A percentile compares a stretch with the other conserved stretches of the same genome.
These are phyloP conservation scores for Eucalyptus pumila DNA, from an alignment of 345 rosid genomes.

Conservation along the genomic window DNA sequence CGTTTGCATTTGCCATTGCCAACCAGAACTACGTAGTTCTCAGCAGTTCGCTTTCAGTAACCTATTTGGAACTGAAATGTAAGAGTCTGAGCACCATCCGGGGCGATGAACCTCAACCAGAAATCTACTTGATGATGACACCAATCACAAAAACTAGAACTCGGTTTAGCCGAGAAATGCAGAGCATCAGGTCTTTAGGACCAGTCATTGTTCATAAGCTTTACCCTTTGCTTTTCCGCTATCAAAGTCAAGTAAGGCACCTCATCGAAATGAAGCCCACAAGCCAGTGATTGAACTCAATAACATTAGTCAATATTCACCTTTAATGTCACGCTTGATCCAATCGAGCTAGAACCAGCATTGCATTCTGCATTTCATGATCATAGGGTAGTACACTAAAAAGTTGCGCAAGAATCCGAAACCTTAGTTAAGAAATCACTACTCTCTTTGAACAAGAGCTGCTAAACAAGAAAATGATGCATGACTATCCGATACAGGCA, in stretches of 20 bases:
- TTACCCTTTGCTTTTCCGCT: not conserved
- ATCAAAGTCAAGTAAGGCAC: not conserved
- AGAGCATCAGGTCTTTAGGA: not conserved
- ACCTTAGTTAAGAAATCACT: not conserved
- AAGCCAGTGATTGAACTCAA: not conserved
- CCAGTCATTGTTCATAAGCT: not conserved
- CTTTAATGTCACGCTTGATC: not conserved
- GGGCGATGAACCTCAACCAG: not conserved
- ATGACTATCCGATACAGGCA: not conserved
- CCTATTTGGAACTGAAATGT: not conserved
- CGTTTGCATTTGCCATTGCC: not conserved
- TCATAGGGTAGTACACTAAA: not conserved
- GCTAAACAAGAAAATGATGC: not conserved
- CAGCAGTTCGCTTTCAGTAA: not conserved
- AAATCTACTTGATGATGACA: not conserved
- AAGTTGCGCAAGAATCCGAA: not conserved
- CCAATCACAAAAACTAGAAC: not conserved
- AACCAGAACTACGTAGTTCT: not conserved
- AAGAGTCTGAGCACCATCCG: not conserved
- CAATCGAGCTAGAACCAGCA: not conserved
- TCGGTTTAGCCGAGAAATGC: not conserved
- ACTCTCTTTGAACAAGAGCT: not conserved
- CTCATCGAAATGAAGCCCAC: not conserved
- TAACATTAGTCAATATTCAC: not conserved
- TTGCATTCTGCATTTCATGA: not conserved